Conservation (phyloP, 2,329 filamentous ascomycete species). For the Colletotrichum caudatum region DNA sequence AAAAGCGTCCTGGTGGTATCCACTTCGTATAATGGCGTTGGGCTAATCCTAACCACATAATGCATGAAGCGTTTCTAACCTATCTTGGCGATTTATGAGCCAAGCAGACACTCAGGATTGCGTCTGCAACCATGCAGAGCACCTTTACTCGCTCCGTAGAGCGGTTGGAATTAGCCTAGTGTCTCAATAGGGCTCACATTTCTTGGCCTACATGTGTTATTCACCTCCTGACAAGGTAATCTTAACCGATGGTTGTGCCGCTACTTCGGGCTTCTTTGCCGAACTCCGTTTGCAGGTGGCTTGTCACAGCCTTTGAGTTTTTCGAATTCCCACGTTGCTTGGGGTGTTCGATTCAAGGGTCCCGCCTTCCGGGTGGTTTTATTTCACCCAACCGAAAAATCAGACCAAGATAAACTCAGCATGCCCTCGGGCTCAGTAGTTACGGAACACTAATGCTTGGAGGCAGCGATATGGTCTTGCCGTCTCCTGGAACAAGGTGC, state of each 20-base stretch:
- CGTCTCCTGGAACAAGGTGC: constrained; percentile 25
- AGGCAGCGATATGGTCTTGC: neutral
- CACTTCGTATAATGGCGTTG: neutral
- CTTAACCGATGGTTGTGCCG: neutral
- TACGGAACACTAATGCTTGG: neutral
- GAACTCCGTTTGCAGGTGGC: neutral
- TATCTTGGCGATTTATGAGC: neutral
- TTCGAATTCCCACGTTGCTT: neutral
- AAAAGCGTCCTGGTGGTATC: neutral
- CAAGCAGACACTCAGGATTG: too few species aligned
- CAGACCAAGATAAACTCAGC: constrained; percentile 13
- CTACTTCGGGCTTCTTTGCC: neutral
- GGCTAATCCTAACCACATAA: neutral
- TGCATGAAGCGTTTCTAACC: neutral
- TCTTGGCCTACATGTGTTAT: neutral
- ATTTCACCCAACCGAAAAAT: constrained; percentile 17
- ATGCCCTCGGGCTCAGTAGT: constrained; percentile 4
- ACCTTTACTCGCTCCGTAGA: too few species aligned
- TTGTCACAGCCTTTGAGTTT: neutral
- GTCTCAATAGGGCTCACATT: too few species aligned
- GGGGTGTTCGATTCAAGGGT: neutral
- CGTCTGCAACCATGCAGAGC: neutral
- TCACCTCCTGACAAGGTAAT: neutral
- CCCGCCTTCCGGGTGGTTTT: neutral
- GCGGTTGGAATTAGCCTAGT: neutral